phyloP scores from a whole-genome alignment of 208 protist species.

The Phytomonas sp. region DNA sequence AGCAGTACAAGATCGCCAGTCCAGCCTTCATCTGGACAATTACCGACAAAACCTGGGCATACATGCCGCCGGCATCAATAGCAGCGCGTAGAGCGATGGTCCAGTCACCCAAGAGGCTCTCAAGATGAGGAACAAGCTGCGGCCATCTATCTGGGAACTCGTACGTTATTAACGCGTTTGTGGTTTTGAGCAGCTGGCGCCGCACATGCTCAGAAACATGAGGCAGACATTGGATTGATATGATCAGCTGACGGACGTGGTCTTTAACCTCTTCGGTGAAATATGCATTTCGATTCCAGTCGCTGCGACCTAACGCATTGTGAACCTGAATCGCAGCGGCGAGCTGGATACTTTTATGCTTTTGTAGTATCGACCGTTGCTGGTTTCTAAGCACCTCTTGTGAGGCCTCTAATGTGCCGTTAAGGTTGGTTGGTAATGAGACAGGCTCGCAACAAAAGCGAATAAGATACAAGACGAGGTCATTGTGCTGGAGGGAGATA shows the following conservation, averaged over 20 bases:
- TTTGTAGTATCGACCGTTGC: slow-evolving; percentile 15
- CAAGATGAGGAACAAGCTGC: slow-evolving; percentile 49
- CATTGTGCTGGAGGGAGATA: slow-evolving; percentile 31
- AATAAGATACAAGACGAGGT: slow-evolving; percentile 51
- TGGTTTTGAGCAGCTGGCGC: slow-evolving; percentile 61
- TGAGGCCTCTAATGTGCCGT: not conserved
- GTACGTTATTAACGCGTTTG: slow-evolving; percentile 51
- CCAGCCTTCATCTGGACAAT: slow-evolving; percentile 53
- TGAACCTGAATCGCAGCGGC: slow-evolving; percentile 64
- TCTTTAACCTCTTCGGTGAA: slow-evolving; percentile 47
- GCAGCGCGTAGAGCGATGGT: slow-evolving; percentile 19
- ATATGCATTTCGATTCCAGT: slow-evolving; percentile 62
- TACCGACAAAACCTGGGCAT: slow-evolving; percentile 14
- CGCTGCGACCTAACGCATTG: slow-evolving; percentile 60
- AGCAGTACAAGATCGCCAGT: slow-evolving; percentile 52
- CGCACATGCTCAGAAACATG: slow-evolving; percentile 64
- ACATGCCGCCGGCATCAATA: slow-evolving; percentile 13
- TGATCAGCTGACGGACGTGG: slow-evolving; percentile 33
- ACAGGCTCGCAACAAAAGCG: slow-evolving; percentile 27
- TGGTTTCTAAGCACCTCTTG: slow-evolving; percentile 8
- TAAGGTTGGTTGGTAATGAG: not conserved
- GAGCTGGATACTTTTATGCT: slow-evolving; percentile 16
- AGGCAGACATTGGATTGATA: slow-evolving; percentile 53
- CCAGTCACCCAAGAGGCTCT: slow-evolving; percentile 30
- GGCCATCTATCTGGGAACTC: slow-evolving; percentile 70